Evolutionary conservation across 139 green algal species (phyloP), one percentile per base, ranked within the genome.

Genomic region (Deuterostichococcus epilithicus): DNA sequence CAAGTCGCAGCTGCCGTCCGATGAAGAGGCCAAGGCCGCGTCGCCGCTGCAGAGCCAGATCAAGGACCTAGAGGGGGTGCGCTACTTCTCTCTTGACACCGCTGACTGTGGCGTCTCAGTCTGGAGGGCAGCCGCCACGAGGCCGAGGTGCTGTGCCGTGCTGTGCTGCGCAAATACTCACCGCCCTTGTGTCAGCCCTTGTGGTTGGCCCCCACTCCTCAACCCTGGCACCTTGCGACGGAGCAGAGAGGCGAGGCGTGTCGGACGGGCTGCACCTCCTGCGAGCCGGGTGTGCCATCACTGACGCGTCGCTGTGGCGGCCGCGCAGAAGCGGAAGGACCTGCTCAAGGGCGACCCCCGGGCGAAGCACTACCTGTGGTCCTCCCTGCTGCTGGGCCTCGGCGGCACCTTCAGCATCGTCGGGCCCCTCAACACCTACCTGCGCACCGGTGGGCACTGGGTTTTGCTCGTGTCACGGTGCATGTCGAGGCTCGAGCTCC

Each of bases 391-490:
- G 58, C 88, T 99, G 66, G 93, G 86, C 39, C 73, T 87, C 10
- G 96, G 96, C n/a, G 89, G 94, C 18, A 66, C 81, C 30, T 92
- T 98, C 26, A 88, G 85, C 30, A 87, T 99, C 26, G 91, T 91
- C 58, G 96, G 96, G 42, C 84, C 83, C 63, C 52, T 94, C 74
- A 99, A 99, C 90, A 99, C 96, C 36, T 99, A 86, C 81, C 84
- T 97, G 18, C 87, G 96, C 65, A 95, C 92, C 33, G 92, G 89
- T 76, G 78, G 74, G 34, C 68, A 10, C 32, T n/a, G 68, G 76
- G 33, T 5, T 75, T 68, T 36, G 37, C 30, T 28, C n/a, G n/a
- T n/a, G n/a, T n/a, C n/a, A n/a, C n/a, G n/a, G n/a, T n/a, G n/a
- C n/a, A n/a, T n/a, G n/a, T n/a, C n/a, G n/a, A n/a, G n/a, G n/a